phyloP scores from a whole-genome alignment of 2,329 filamentous ascomycete genomes.

The Dactylella cylindrospora region DNA sequence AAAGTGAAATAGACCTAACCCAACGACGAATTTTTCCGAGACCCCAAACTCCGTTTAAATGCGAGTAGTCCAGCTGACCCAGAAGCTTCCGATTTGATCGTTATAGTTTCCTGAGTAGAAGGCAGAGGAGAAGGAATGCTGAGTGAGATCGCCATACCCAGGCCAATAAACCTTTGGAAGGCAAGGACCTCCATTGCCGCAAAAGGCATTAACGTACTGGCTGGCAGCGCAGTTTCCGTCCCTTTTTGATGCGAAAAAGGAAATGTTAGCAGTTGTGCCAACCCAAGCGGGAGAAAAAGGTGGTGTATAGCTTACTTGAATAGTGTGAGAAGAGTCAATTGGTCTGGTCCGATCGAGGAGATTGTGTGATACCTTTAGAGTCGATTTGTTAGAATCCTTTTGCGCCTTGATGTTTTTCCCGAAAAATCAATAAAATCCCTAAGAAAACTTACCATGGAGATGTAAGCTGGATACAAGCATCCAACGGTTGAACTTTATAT shows the following conservation, averaged over 20 bases:
- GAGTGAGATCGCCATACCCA: background rate
- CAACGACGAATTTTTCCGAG: too few species aligned
- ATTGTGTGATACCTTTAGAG: background rate
- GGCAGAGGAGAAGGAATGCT: background rate
- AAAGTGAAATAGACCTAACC: too few species aligned
- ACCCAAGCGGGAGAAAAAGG: too few species aligned
- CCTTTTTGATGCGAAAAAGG: constrained; percentile 1
- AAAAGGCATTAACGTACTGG: background rate
- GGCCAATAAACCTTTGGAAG: background rate
- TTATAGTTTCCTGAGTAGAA: background rate
- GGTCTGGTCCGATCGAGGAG: background rate
- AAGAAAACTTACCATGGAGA: too few species aligned
- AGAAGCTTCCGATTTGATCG: constrained; percentile 2
- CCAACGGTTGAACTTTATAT: too few species aligned
- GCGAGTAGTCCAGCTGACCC: background rate
- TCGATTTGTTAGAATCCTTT: background rate
- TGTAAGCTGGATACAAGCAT: too few species aligned
- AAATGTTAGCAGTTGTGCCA: too few species aligned
- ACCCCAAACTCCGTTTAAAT: too few species aligned
- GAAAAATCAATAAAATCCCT: too few species aligned
- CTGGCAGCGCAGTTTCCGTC: background rate
- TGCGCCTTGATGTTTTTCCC: too few species aligned
- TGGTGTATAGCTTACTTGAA: background rate
- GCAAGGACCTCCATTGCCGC: background rate
- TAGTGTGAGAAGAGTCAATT: background rate